Percentiles rank a stretch among this genome's conserved stretches.
phyloP scores from a whole-genome alignment of 768 basidiomycete genomes.

The Agaricus subrufescens region DNA sequence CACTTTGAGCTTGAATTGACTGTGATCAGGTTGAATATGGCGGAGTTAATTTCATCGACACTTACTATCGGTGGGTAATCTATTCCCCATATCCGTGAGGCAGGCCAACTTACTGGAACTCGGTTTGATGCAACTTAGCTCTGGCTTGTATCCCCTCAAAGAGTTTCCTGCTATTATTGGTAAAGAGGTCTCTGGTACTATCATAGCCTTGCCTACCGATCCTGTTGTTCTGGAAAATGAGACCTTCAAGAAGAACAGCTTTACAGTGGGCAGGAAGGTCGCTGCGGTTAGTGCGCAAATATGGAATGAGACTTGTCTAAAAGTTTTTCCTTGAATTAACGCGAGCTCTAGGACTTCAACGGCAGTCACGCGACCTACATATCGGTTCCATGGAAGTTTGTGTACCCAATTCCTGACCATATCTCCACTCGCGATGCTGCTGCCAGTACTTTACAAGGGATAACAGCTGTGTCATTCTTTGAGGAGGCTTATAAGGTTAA shows the following conservation, averaged over 20 bases:
- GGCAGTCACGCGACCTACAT: conserved; percentile 70
- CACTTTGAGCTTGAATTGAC: background rate
- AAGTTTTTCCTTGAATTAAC: background rate
- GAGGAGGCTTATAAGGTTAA: conserved; percentile 85
- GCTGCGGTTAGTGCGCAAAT: conserved; percentile 48
- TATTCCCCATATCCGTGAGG: background rate
- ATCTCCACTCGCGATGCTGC: conserved; percentile 62
- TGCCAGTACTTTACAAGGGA: conserved; percentile 64
- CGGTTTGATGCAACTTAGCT: conserved; percentile 23
- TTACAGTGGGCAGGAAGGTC: conserved; percentile 66
- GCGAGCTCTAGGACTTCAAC: conserved; percentile 31
- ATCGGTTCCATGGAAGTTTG: conserved; percentile 56
- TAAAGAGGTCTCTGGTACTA: conserved; percentile 71
- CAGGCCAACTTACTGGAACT: background rate
- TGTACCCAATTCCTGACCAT: conserved; percentile 59
- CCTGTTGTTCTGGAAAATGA: conserved; percentile 50
- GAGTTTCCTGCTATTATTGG: conserved; percentile 68
- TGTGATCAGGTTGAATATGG: conserved; percentile 56
- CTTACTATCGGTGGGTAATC: conserved; percentile 61
- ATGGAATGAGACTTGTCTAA: background rate
- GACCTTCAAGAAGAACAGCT: conserved; percentile 60
- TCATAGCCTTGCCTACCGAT: conserved; percentile 73
- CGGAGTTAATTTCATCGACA: conserved; percentile 87
- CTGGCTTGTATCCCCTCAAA: conserved; percentile 59
- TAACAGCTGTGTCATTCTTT: conserved; percentile 75